Base-by-base conservation (phyloP, 495 filamentous ascomycete species). In the Astrothelium macrocarpum region DNA sequence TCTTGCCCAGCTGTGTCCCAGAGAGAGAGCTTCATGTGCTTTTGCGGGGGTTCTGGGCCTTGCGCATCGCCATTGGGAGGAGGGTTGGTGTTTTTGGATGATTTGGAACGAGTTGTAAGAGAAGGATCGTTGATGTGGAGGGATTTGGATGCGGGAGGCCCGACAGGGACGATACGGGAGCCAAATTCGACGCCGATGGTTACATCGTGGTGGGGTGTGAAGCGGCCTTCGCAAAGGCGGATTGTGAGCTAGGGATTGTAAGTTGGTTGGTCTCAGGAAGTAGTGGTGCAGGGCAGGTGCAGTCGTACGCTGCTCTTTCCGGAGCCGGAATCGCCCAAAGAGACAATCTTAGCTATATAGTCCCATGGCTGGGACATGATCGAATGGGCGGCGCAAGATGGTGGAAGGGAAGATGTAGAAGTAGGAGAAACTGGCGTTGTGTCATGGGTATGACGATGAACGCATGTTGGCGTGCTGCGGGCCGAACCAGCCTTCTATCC, bases 1-100 rank as follows among this genome's bases (percentile, higher is more conserved):
- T 98, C 94, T 71, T 98, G 94, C 2, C 94, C 94, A 28, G 94
- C 94, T 0, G 94, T 98, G 73, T 98, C 94, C 94, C 94, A 97
- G 16, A 98, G 76, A 1, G 85, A 87, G 7, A 90, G 77, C 65
- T 84, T 84, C 79, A 84, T 84, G 70, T 79, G 78, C 66, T 78
- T 78, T 59, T 78, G 74, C 49, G 60, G 59, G 31, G 68, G 85
- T 69, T 91, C 62, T 12, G 34, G 45, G 14, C 64, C 58, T 20
- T 43, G 58, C 18, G 63, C 59, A 71, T 70, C 64, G 62, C 59
- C 32, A 65, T 67, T 23, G 59, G 74, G 28, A 73, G 72, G 32
- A 75, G 68, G 42, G 78, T 78, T 46, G 78, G 73, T 59, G 74
- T 78, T 62, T 69, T 66, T 66, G 62, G 68, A 53, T 45, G 29